Base-by-base conservation (phyloP, 2,329 filamentous ascomycete species). In the Epichloe elymi region DNA sequence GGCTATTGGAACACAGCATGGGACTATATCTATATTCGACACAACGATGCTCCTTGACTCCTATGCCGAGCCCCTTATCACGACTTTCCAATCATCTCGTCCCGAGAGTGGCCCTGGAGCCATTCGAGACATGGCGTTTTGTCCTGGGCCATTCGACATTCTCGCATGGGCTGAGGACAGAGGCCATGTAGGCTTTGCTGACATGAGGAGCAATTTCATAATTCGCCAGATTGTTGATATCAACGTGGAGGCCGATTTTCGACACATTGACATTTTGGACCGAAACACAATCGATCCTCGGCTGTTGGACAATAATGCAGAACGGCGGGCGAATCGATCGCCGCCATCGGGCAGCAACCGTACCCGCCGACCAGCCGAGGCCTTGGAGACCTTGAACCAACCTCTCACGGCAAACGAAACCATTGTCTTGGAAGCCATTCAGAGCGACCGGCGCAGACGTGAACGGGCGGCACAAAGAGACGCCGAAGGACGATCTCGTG, bases 121-220 rank as follows among this genome's bases (percentile, higher is more conserved):
- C 35, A 82, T 97, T 49, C 80, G 93, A 55, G 88, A 89, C 54
- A 94, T 97, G 86, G 78, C 85, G 1, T 98, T 98, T 63, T 89
- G 87, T 4, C 90, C 91, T 0, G 86, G 86, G 1, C 88, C 90
- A 0, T 91, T 85, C 73, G 91, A 96, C 63, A 78, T 98, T 17
- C 72, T 98, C 40, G 86, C 94, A 6, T 97, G 93, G 90, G 87
- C 89, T 8, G 93, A 98, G 66, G 87, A 95, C 60, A 83, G 86
- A 55, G 86, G 84, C 3, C 75, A 82, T 51, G 74, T 90, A 15
- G 87, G 85, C 38, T 73, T 91, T 39, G 84, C 84, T 5, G 87
- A 93, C 65, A 69, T 87, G 47, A 77, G 86, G 33, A 78, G 73
- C 57, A 79, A 82, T 20, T 82, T 88, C 55, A 71, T 76, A 45